These are phyloP conservation scores for Hanseniaspora singularis DNA, from an alignment of 805 yeast genomes.

Conservation along the genomic window DNA sequence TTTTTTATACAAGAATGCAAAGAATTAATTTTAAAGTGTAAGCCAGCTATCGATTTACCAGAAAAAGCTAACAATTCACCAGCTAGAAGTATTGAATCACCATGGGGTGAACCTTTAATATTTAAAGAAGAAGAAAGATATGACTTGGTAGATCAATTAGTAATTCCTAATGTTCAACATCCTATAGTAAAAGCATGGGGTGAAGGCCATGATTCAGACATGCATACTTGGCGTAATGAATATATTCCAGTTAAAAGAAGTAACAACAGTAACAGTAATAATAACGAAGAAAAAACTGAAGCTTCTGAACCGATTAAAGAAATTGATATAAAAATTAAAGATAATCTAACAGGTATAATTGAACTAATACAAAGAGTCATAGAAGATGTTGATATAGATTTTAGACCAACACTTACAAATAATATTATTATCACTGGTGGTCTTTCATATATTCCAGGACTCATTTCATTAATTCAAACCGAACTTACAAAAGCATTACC, in stretches of 20 bases:
- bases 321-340: conserved; percentile 3
- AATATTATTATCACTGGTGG: conserved; percentile 84
- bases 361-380: conserved; percentile 47
- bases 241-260: conserved; percentile 62
- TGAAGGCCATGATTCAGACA: conserved; percentile 42
- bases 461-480: conserved; percentile 60
- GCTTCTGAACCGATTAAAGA: conserved; percentile 17
- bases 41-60: conserved; percentile 22
- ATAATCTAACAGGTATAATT: conserved; percentile 39
- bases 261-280: conserved; percentile 26
- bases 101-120: conserved; percentile 58
- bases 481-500: conserved; percentile 65
- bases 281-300: conserved; percentile 21
- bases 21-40: conserved; percentile 50
- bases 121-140: conserved; percentile 47
- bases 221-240: conserved; percentile 44
- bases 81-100: conserved; percentile 53
- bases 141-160: conserved; percentile 58
- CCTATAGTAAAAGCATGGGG: conserved; percentile 29
- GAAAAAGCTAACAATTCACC: conserved; percentile 24
- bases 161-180: conserved; percentile 42
- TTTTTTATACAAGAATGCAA: conserved; percentile 58
- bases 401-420: conserved; percentile 76
- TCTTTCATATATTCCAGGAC: conserved; percentile 64
- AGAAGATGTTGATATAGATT: conserved; percentile 59